Base-by-base conservation (phyloP, 768 basidiomycete species). In the Candolleomyces aberdarensis region DNA sequence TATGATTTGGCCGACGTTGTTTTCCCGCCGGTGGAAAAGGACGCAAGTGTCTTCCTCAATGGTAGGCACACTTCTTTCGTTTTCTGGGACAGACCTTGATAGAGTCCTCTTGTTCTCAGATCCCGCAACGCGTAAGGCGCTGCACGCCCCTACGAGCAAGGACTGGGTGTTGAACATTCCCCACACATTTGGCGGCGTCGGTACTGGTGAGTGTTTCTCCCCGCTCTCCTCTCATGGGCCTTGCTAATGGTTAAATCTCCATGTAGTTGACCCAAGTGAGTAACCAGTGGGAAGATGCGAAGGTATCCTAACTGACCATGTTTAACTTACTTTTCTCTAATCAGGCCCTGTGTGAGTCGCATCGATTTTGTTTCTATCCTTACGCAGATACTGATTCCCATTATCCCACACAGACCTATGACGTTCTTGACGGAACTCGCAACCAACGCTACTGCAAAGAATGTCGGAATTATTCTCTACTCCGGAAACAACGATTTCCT, bases 401-500 rank as follows among this genome's bases (percentile, higher is more conserved):
- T 57, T 19, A n/a, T 51, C 29, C 19, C 31, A 1, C 15, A 17
- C 47, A 88, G 86, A 63, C 82, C 88, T 5, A 87, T 87, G 78
- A 78, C 74, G 22, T 88, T 88, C 70, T 73, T 90, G 32, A 76
- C 80, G 0, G 86, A 86, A 31, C 77, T 89, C n/a, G 87, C 88
- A 4, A 80, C 83, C 13, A 89, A 89, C 62, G 82, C 84, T 20
- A 79, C 86, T 0, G 75, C 74, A 1, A 80, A 79, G 5, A 70
- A 76, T 26, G 70, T 91, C 26, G 73, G 75, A 0, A 71, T 89
- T n/a, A 73, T 89, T 10, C 69, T 89, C 15, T 89, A 75, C 68
- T 88, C 87, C 26, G 89, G 84, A 14, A 90, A 90, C 65, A 85
- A 88, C 62, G 89, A 91, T 69, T 75, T 83, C 7, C 81, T 89